These are phyloP conservation scores for Lentinula raphanica DNA, from an alignment of 768 basidiomycete genomes.

Conservation along the genomic window DNA sequence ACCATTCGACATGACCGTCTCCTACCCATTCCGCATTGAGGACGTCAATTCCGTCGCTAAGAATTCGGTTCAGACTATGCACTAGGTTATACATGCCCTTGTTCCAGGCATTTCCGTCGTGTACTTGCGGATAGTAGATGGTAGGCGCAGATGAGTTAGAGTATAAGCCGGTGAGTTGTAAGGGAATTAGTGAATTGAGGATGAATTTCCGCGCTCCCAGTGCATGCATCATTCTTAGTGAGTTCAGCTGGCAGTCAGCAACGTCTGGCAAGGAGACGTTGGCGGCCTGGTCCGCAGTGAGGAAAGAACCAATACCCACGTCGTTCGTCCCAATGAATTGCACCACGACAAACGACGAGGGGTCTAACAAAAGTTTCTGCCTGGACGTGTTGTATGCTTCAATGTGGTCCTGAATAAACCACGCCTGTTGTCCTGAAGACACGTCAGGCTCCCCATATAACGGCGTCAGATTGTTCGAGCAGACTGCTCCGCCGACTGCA, in stretches of 20 bases:
- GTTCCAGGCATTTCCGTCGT: conserved; percentile 18
- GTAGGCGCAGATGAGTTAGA: conserved; percentile 13
- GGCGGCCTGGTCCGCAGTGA: conserved; percentile 12
- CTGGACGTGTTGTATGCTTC: conserved; percentile 10
- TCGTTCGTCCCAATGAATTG: conserved; percentile 19
- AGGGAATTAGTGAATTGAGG: conserved; percentile 18
- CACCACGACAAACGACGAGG: conserved; percentile 16
- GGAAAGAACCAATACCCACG: conserved; percentile 15
- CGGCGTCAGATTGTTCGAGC: conserved; percentile 13
- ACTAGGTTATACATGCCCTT: conserved; percentile 19
- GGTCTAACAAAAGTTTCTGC: conserved; percentile 19
- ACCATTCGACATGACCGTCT: conserved; percentile 11
- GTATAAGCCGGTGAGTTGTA: conserved; percentile 16
- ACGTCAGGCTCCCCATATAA: conserved; percentile 13
- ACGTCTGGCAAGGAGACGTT: conserved; percentile 14
- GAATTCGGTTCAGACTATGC: conserved; percentile 14
- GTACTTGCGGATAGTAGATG: conserved; percentile 15
- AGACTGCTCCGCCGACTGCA: conserved; percentile 19
- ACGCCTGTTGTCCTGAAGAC: conserved; percentile 15
- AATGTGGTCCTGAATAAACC: conserved; percentile 22
- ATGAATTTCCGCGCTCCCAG: conserved; percentile 20
- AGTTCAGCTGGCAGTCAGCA: conserved; percentile 15
- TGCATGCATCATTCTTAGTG: conserved; percentile 11
- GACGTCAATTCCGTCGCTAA: conserved; percentile 12
- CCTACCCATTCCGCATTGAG: conserved; percentile 14